Evolutionary conservation across 73 alveolate genomes (phyloP).

Genomic region (Tetrahymena thermophila): DNA sequence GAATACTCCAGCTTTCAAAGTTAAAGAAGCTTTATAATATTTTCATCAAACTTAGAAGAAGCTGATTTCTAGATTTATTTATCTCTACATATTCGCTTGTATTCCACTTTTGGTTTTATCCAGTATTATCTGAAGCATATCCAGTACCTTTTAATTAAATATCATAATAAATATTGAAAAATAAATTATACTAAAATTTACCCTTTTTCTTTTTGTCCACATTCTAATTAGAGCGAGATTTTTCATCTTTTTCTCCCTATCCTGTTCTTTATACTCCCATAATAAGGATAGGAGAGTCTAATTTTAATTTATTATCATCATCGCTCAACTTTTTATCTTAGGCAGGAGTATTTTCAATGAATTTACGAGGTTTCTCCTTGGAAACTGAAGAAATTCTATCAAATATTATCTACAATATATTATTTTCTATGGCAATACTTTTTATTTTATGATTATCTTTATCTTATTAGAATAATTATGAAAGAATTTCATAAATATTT

Average conservation of each 20-base stretch:
- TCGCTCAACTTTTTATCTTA: neutral
- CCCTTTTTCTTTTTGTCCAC: neutral
- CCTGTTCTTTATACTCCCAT: conserved; percentile 16
- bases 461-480: conserved; percentile 50
- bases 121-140: conserved; percentile 58
- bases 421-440: conserved; percentile 52
- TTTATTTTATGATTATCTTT: conserved; percentile 44
- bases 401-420: conserved; percentile 41
- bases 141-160: conserved; percentile 65
- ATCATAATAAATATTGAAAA: neutral
- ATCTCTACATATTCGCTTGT: conserved; percentile 56
- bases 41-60: conserved; percentile 45
- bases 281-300: neutral
- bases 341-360: neutral
- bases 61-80: conserved; percentile 47
- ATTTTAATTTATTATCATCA: neutral
- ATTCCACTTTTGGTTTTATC: conserved; percentile 54
- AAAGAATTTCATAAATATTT: conserved; percentile 39
- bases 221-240: neutral
- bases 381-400: conserved; percentile 54
- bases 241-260: conserved; percentile 29
- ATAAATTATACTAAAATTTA: neutral
- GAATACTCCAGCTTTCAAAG: conserved; percentile 54
- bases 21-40: conserved; percentile 53
- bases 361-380: conserved; percentile 47